Evolutionary conservation across 768 basidiomycete genomes (phyloP), one percentile per base, ranked within the genome.

Genomic region (Psilocybe tampanensis): DNA sequence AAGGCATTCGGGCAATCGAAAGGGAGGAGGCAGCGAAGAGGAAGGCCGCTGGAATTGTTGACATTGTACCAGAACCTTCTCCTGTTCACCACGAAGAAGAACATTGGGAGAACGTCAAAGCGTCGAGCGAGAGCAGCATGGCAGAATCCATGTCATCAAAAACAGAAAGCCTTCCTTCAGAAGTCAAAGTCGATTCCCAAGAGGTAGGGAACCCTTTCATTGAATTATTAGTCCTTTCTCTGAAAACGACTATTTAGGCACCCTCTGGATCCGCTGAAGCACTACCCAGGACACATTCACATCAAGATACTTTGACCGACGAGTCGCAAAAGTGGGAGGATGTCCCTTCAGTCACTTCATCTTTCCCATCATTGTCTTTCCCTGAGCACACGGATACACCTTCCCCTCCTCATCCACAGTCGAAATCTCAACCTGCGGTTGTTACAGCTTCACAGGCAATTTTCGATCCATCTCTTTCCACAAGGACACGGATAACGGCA

Each of bases 351-450:
- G 69, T 78, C 32, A 78, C 79, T 6, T 81, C 83, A 1, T 94
- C 92, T 3, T 90, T 83, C 69, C 92, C 92, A n/a, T 93, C 92
- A 59, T 76, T 90, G 75, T 81, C 88, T 23, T 88, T 86, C 70
- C 88, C 88, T 8, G 88, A 86, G 56, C 80, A 81, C 21, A 81
- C 80, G 34, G 79, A 80, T 52, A 78, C 82, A 1, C 80, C 84
- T 11, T 79, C 79, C 3, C 81, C 77, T 59, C 59, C 51, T 1
- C 67, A 53, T 56, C 70, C 53, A 59, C 65, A 50, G 19, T 54
- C 60, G 45, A 60, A 61, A 44, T 51, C 69, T 52, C 59, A 58
- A 29, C 63, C 70, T 44, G 64, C 68, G 19, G 74, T 75, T 50
- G 65, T 69, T 6, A 83, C 86, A 24, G 84, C 82, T 9, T 88